Percentiles rank a stretch among this genome's conserved stretches.
phyloP scores from a whole-genome alignment of 345 rosid genomes.

The Corchorus olitorius region DNA sequence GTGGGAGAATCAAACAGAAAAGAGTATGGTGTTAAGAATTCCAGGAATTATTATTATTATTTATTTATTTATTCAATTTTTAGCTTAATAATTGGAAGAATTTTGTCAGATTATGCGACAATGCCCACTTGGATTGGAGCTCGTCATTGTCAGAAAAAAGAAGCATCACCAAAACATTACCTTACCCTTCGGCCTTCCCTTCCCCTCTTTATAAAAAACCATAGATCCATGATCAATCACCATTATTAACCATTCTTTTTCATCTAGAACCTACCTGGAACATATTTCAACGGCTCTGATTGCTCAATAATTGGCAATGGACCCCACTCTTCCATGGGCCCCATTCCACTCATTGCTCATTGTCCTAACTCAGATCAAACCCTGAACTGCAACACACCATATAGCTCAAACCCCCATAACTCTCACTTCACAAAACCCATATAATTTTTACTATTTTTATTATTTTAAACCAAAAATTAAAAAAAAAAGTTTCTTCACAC shows the following conservation, averaged over 20 bases:
- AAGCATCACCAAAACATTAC: not conserved
- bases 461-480: not conserved
- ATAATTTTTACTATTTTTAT: no score
- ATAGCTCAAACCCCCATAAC: not conserved
- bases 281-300: slow-evolving; percentile 38
- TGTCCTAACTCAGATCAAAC: slow-evolving; percentile 16
- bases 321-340: slow-evolving; percentile 17
- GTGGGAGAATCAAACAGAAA: slow-evolving; percentile 1
- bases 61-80: not conserved
- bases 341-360: not conserved
- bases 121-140: slow-evolving; percentile 18
- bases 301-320: slow-evolving; percentile 24
- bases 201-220: not conserved
- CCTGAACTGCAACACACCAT: not conserved
- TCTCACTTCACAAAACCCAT: not conserved
- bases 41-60: not conserved
- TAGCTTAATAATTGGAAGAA: slow-evolving; percentile 26
- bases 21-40: not conserved
- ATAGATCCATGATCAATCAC: slow-evolving; percentile 5
- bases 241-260: slow-evolving; percentile 23
- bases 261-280: not conserved
- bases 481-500: not conserved
- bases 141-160: slow-evolving; percentile 23
- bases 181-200: not conserved
- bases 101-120: slow-evolving; percentile 26